Percentiles rank a stretch among this genome's conserved stretches.
These are phyloP conservation scores for Geopyxis carbonaria DNA, from an alignment of 495 filamentous ascomycete genomes.

Conservation along the genomic window DNA sequence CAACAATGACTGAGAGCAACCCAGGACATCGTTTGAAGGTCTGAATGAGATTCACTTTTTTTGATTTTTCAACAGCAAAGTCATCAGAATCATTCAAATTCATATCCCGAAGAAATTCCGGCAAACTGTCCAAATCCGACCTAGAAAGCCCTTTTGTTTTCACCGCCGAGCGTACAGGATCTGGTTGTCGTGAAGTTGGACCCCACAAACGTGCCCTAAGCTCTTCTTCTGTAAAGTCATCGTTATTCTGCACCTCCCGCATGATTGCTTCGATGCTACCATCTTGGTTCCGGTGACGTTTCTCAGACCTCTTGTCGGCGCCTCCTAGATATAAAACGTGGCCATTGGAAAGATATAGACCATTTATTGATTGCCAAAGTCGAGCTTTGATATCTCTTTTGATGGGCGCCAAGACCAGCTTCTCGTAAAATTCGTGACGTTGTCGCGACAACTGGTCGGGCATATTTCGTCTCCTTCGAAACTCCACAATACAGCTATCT, in stretches of 20 bases:
- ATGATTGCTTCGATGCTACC: constrained; percentile 1
- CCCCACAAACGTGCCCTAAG: constrained; percentile 3
- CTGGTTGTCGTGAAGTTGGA: constrained; percentile 1
- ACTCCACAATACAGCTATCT: constrained; percentile 18
- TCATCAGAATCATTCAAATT: not conserved
- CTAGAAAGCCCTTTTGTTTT: constrained; percentile 1
- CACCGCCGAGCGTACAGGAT: not conserved
- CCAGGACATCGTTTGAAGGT: constrained; percentile 11
- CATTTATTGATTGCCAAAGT: constrained; percentile 14
- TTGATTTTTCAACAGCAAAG: not conserved
- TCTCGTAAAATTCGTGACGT: constrained; percentile 3
- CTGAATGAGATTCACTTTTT: constrained; percentile 1
- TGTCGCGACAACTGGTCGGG: constrained; percentile 1
- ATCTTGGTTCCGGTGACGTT: not conserved
- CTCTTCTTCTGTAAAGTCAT: constrained; percentile 2
- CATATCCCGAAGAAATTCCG: constrained; percentile 7
- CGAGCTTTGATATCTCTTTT: not conserved
- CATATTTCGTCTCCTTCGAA: constrained; percentile 5
- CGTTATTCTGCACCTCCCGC: too few species aligned
- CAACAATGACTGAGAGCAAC: constrained; percentile 8
- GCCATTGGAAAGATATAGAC: constrained; percentile 4
- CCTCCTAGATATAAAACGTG: constrained; percentile 9
- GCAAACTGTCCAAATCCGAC: not conserved
- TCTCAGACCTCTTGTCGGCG: not conserved
- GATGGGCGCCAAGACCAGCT: too few species aligned